Percentiles rank a stretch among this genome's conserved stretches.
Evolutionary conservation across 768 basidiomycete species (phyloP).

Genomic region (Russula vinacea): DNA sequence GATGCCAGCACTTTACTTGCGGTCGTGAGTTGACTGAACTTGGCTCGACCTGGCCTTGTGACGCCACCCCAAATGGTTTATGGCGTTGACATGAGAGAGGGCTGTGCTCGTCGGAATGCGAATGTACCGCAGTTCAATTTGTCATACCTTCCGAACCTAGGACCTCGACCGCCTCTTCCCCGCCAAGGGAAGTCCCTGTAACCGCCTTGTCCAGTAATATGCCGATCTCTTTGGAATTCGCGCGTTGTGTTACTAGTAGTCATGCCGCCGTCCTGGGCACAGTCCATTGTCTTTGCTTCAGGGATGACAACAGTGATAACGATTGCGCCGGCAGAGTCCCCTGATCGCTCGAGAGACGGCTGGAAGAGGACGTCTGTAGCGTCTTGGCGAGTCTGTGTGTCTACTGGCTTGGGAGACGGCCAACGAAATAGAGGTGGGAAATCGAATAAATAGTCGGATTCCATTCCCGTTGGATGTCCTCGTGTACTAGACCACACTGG

Average conservation of each 20-base stretch:
- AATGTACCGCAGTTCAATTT: neutral
- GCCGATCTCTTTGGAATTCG: neutral
- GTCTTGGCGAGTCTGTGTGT: slow-evolving; percentile 19
- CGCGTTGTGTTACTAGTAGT: neutral
- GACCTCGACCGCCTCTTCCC: slow-evolving; percentile 9
- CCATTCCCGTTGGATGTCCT: slow-evolving; percentile 14
- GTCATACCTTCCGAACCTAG: neutral
- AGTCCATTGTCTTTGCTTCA: slow-evolving; percentile 4
- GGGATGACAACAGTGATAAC: neutral
- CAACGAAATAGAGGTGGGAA: neutral
- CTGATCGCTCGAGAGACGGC: slow-evolving; percentile 2
- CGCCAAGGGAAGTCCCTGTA: neutral
- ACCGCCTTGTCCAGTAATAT: neutral
- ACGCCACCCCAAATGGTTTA: neutral
- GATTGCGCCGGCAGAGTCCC: neutral
- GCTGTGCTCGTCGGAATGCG: neutral
- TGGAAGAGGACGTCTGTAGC: slow-evolving; percentile 18
- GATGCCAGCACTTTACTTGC: neutral
- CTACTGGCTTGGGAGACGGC: neutral
- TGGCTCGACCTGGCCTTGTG: neutral
- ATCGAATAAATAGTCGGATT: slow-evolving; percentile 14
- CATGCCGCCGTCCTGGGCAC: neutral
- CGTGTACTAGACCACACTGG: neutral
- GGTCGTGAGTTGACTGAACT: neutral
- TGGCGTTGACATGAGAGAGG: neutral